These are phyloP conservation scores for Tylopilus intermedius DNA, from an alignment of 768 basidiomycete genomes.

Conservation along the genomic window DNA sequence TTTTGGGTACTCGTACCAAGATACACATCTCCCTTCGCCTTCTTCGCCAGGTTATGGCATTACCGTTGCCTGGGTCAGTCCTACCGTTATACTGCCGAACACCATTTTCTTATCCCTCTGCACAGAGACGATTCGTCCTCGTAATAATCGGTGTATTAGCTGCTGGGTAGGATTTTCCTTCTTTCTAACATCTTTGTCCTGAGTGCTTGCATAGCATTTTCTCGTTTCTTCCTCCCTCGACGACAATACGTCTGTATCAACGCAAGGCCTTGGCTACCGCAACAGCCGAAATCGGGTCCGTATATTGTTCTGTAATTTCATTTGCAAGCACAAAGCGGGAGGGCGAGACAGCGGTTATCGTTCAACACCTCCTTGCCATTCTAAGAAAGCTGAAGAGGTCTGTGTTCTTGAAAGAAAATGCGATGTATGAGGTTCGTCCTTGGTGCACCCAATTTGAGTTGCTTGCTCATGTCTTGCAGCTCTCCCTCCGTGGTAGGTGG, in stretches of 20 bases:
- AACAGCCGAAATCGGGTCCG: constrained; percentile 57
- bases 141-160: constrained; percentile 69
- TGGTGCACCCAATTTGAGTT: neutral
- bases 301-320: constrained; percentile 75
- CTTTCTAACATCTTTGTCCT: neutral
- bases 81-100: neutral
- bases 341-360: constrained; percentile 49
- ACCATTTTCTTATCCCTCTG: neutral
- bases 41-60: constrained; percentile 57
- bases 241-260: constrained; percentile 69
- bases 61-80: constrained; percentile 61
- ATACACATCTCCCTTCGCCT: constrained; percentile 42
- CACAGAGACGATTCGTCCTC: constrained; percentile 59
- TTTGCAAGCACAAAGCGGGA: constrained; percentile 56
- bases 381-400: constrained; percentile 68
- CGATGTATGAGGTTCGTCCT: constrained; percentile 56
- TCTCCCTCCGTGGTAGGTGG: constrained; percentile 78
- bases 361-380: constrained; percentile 64
- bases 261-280: constrained; percentile 66
- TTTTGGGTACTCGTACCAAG: constrained; percentile 70
- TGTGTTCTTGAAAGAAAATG: constrained; percentile 49
- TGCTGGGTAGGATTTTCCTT: constrained; percentile 55
- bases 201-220: constrained; percentile 42
- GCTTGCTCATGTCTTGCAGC: constrained; percentile 35
- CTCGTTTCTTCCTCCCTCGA: constrained; percentile 65